Base-by-base conservation (phyloP, 2,329 filamentous ascomycete genomes). In the Pseudopyrenochaeta lycopersici region DNA sequence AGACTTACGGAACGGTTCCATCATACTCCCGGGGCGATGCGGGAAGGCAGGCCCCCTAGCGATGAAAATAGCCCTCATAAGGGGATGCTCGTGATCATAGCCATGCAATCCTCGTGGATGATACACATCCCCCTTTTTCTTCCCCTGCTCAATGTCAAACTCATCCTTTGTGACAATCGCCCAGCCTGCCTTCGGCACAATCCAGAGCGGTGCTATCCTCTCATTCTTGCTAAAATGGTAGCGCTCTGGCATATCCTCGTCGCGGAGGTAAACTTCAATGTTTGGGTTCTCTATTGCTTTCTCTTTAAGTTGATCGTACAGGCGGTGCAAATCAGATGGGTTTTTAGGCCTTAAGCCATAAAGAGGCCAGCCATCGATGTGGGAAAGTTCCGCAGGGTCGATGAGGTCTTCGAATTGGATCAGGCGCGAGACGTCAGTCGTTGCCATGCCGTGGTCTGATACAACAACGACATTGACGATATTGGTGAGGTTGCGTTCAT, bases 401-500 rank as follows among this genome's bases (percentile, higher is more conserved):
- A 98, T 82, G 3, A 98, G 78, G 68, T 97, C 92, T 60, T 99
- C 95, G 2, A 98, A 81, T 76, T 98, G 95, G 21, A 98, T 84
- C 40, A 98, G 80, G 10, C 95, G 85, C 15, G 87, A 82, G 0
- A 85, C 86, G 54, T 93, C 90, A 0, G 95, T 98, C 0, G 92
- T 96, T 1, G 95, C 95, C 95, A 99, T 99, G 45, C 95, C 95
- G 72, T 99, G 95, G 72, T 99, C 95, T 0, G 92, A 97, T 2
- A 99, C 94, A n/a, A 99, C 84, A 30, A 99, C 88, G 7, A 99
- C 84, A 63, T 99, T 99, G 70, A 98, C 91, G 55, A 99, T 90
- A 17, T 89, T 73, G 0, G 92, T 97, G 45, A 99, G 78, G 71
- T 98, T 97, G 43, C 95, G 88, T 41, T 84, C 78, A 56, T 93